These are phyloP conservation scores for Zostera marina DNA, from an alignment of 116 monocot genomes.

Conservation along the genomic window DNA sequence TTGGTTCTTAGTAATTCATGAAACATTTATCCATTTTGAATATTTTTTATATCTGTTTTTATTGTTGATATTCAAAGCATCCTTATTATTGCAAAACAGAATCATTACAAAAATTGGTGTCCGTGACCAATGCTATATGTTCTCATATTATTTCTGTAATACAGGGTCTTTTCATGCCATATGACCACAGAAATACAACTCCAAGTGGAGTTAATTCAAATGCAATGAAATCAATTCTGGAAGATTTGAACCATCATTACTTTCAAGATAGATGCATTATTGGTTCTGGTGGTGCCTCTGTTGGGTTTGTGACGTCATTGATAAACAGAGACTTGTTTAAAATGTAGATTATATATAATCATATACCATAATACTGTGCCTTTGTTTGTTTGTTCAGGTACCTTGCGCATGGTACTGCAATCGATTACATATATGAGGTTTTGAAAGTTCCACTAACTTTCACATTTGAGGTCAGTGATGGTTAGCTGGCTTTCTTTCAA, in stretches of 20 bases:
- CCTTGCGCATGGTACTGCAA: constrained; percentile 91
- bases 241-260: constrained; percentile 54
- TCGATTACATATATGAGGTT: constrained; percentile 84
- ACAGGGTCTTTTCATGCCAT: constrained; percentile 97
- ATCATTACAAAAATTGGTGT: too few relatives aligned
- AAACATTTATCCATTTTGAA: background rate
- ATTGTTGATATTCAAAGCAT: too few relatives aligned
- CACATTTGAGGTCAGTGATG: constrained; percentile 66
- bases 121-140: too few relatives aligned
- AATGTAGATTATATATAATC: background rate
- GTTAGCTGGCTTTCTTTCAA: background rate
- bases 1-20: background rate
- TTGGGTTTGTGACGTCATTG: constrained; percentile 42
- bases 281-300: constrained; percentile 87
- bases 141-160: constrained; percentile 9
- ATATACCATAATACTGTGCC: background rate
- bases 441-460: constrained; percentile 74
- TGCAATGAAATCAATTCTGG: constrained; percentile 52
- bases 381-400: constrained; percentile 38
- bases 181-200: constrained; percentile 90
- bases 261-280: constrained; percentile 60
- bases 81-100: too few relatives aligned
- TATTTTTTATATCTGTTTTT: background rate
- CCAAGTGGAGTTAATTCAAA: constrained; percentile 34
- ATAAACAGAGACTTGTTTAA: background rate